These are phyloP conservation scores for Lepidium africanum DNA, from an alignment of 345 rosid genomes.

Conservation along the genomic window DNA sequence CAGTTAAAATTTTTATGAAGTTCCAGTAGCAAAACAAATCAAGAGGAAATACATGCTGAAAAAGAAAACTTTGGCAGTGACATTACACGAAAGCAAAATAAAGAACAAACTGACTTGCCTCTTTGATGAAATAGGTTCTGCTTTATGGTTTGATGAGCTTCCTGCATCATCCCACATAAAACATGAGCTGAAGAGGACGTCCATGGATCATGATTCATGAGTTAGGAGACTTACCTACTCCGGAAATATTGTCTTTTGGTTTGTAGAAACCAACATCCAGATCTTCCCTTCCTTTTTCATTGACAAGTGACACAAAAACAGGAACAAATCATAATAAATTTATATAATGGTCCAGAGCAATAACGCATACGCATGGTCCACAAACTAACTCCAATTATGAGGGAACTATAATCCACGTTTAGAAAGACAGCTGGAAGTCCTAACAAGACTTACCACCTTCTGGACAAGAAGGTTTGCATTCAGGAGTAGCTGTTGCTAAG, in stretches of 20 bases:
- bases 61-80: constrained; percentile 2
- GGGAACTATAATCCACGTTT: not conserved
- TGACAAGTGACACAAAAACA: constrained; percentile 14
- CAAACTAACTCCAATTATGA: not conserved
- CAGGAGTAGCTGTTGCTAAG: constrained; percentile 38
- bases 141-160: constrained; percentile 27
- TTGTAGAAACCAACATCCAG: constrained; percentile 10
- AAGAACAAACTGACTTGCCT: constrained; percentile 34
- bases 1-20: constrained; percentile 2
- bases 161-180: constrained; percentile 37
- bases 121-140: constrained; percentile 32
- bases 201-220: constrained; percentile 7
- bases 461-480: constrained; percentile 26
- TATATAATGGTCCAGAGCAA: not conserved
- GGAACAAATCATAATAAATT: not conserved
- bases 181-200: constrained; percentile 14
- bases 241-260: constrained; percentile 11
- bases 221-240: constrained; percentile 34
- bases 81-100: not conserved
- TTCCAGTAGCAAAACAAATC: not conserved
- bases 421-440: not conserved
- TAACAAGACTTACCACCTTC: constrained; percentile 31
- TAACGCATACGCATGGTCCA: constrained; percentile 5
- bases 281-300: constrained; percentile 7
- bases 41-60: constrained; percentile 7